Percentiles rank a stretch among this genome's conserved stretches.
Conservation (phyloP, 495 filamentous ascomycete species). For the Aspergillus carlsbadensis region DNA sequence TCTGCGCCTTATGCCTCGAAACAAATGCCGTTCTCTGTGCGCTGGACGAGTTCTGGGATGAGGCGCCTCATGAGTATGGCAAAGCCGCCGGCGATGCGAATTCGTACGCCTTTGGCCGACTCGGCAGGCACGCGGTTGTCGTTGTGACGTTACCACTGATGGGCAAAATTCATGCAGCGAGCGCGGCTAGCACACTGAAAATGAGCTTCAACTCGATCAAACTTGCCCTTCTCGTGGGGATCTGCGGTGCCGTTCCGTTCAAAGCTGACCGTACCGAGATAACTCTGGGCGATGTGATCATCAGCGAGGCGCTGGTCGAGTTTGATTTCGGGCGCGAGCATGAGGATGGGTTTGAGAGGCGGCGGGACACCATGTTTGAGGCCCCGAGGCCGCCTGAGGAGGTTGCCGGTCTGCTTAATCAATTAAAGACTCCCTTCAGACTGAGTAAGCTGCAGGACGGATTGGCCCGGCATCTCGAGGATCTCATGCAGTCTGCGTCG, state of each 20-base stretch:
- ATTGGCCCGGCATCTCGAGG: neutral
- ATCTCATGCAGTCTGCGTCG: neutral
- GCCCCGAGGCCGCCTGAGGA: neutral
- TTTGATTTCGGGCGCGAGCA: conserved; percentile 34
- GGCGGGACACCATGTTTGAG: conserved; percentile 4
- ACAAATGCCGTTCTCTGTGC: conserved; percentile 22
- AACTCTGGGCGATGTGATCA: conserved; percentile 43
- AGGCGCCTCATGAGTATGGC: conserved; percentile 11
- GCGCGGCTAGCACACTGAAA: conserved; percentile 15
- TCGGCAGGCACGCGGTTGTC: conserved; percentile 25
- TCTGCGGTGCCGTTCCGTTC: conserved; percentile 33
- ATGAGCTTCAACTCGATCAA: conserved; percentile 21
- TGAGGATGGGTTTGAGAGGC: conserved; percentile 22
- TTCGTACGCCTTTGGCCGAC: conserved; percentile 25
- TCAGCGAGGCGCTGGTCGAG: conserved; percentile 27
- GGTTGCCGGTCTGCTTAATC: neutral
- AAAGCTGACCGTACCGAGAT: conserved; percentile 15
- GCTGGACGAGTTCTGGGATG: conserved; percentile 23
- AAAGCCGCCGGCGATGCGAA: conserved; percentile 23
- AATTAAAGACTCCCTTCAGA: conserved; percentile 7
- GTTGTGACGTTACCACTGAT: conserved; percentile 20
- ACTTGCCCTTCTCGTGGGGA: conserved; percentile 27
- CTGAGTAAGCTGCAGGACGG: conserved; percentile 7
- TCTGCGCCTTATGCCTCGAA: conserved; percentile 30
- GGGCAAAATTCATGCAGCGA: conserved; percentile 22